A percentile compares a stretch with the other conserved stretches of the same genome.
phyloP scores from a whole-genome alignment of 1,284 basidiomycete genomes.

The Coniferiporia weirii region DNA sequence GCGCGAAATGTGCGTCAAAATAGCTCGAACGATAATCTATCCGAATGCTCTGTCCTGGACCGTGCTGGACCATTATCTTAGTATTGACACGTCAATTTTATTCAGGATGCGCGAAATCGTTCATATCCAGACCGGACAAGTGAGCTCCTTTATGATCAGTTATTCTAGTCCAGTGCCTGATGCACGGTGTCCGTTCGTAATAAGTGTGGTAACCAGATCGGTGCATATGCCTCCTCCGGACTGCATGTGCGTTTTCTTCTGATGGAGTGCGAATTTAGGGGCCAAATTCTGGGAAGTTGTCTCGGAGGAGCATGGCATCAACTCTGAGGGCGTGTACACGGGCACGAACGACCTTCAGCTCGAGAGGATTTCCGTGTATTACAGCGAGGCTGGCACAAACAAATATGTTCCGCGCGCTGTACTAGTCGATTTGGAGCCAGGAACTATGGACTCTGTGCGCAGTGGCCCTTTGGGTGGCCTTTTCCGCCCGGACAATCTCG shows the following conservation, averaged over 20 bases:
- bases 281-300: conserved; percentile 99
- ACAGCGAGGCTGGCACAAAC: conserved; percentile 85
- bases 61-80: not conserved
- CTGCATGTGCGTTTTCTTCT: conserved; percentile 21
- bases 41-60: not conserved
- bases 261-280: conserved; percentile 43
- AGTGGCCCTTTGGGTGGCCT: conserved; percentile 64
- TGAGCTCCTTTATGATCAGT: conserved; percentile 31
- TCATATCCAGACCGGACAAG: conserved; percentile 94
- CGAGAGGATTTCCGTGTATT: conserved; percentile 96
- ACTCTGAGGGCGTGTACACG: conserved; percentile 87
- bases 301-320: conserved; percentile 96
- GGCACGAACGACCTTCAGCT: conserved; percentile 94
- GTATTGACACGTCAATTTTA: not conserved
- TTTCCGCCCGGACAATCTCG: conserved; percentile 87
- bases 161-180: no score
- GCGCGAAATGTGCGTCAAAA: not conserved
- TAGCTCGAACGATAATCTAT: no score
- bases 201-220: conserved; percentile 97
- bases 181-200: conserved; percentile 20
- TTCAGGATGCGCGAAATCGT: conserved; percentile 87
- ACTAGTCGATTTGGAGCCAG: conserved; percentile 86
- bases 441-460: conserved; percentile 77
- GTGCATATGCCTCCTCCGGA: conserved; percentile 37
- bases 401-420: conserved; percentile 92